A percentile compares a stretch with the other conserved stretches of the same genome.
These are phyloP conservation scores for Penicillium egyptiacum DNA, from an alignment of 495 filamentous ascomycete species.

Conservation along the genomic window DNA sequence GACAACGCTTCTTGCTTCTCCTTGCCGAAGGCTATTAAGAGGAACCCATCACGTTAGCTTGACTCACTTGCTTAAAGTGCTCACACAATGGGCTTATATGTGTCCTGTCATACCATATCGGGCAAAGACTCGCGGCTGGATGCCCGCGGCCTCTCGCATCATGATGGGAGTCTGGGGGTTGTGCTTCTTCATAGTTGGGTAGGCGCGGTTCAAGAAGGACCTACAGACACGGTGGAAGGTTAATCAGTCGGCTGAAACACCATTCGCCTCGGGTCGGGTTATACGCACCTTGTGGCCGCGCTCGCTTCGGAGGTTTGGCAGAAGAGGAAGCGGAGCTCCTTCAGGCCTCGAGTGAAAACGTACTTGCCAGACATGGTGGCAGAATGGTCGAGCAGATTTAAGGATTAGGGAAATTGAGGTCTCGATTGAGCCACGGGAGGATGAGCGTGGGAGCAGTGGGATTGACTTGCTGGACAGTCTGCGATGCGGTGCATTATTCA, in stretches of 20 bases:
- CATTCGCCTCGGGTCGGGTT: not conserved
- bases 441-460: conserved; percentile 9
- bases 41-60: conserved; percentile 13
- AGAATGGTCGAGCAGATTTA: conserved; percentile 8
- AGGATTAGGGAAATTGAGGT: not conserved
- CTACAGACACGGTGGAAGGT: conserved; percentile 45
- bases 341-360: conserved; percentile 80
- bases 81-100: not conserved
- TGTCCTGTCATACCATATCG: conserved; percentile 71
- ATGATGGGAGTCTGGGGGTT: conserved; percentile 94
- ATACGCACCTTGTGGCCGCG: conserved; percentile 71
- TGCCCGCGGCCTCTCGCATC: conserved; percentile 84
- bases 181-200: conserved; percentile 99
- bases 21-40: conserved; percentile 69
- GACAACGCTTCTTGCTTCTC: conserved; percentile 82
- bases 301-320: conserved; percentile 91
- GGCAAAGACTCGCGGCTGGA: conserved; percentile 81
- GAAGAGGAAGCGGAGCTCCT: conserved; percentile 95
- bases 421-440: conserved; percentile 6
- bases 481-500: conserved; percentile 29
- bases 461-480: conserved; percentile 16
- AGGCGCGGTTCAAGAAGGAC: conserved; percentile 84
- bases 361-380: conserved; percentile 85
- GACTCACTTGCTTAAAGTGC: not conserved
- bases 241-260: conserved; percentile 12